Evolutionary conservation across 2,329 filamentous ascomycete genomes (phyloP).

Genomic region (Alternaria alternata): DNA sequence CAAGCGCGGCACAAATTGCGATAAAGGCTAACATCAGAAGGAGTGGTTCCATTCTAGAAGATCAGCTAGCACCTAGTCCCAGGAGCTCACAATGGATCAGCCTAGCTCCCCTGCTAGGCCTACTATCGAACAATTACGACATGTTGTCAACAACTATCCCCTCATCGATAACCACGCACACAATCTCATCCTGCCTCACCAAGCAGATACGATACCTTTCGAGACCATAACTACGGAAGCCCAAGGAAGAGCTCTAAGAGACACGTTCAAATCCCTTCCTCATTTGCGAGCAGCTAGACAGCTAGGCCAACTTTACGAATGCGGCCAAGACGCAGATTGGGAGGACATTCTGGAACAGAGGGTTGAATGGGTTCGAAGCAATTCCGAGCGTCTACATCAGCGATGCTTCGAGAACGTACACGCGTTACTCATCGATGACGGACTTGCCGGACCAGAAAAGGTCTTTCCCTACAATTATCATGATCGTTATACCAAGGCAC

Average conservation of each 20-base stretch:
- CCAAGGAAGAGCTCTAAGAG: constrained; percentile 69
- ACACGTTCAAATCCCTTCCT: constrained; percentile 69
- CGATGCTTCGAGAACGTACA: constrained; percentile 77
- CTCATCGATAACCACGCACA: constrained; percentile 79
- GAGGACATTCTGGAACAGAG: constrained; percentile 61
- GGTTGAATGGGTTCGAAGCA: constrained; percentile 55
- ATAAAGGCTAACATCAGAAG: background rate
- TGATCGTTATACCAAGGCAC: constrained; percentile 68
- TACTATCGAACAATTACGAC: constrained; percentile 43
- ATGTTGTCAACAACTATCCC: constrained; percentile 55
- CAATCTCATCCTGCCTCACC: constrained; percentile 66
- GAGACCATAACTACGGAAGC: constrained; percentile 77
- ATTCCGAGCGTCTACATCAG: constrained; percentile 64
- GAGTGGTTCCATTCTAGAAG: background rate
- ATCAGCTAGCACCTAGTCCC: background rate
- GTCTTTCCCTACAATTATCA: constrained; percentile 66
- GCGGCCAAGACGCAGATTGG: constrained; percentile 66
- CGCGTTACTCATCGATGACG: constrained; percentile 80
- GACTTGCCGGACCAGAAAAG: constrained; percentile 64
- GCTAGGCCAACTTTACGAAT: constrained; percentile 70
- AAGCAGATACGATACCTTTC: constrained; percentile 61
- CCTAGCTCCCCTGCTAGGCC: constrained; percentile 24
- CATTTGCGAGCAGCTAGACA: constrained; percentile 75
- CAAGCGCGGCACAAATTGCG: background rate
- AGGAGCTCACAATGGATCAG: constrained; percentile 27